Base-by-base conservation (phyloP, 2,329 filamentous ascomycete species). In the Monosporascus sp. region DNA sequence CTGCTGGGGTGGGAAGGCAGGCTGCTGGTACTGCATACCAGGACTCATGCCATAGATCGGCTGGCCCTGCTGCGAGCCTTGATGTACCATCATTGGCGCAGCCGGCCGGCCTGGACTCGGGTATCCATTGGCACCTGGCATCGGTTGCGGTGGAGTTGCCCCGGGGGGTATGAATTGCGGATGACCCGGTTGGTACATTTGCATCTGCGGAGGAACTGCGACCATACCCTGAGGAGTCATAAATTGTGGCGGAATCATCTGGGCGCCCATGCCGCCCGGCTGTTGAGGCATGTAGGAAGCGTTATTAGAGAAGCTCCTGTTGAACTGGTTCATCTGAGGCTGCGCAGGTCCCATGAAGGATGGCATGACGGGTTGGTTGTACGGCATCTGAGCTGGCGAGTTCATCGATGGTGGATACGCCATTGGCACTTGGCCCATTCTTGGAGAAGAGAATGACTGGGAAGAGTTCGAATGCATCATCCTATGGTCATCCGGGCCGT, bases 71-170 rank as follows among this genome's bases (percentile, higher is more conserved):
- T 97, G 93, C 27, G 92, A 97, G 52, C 90, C 90, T 72, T 96
- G 90, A 60, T 92, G 92, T 64, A 87, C 89, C 93, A 97, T 97
- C 85, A 95, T 90, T 2, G 90, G 87, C 14, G 94, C 90, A 20
- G 76, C 69, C 27, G 86, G 85, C 47, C 91, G 83, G 52, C 90
- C 85, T 1, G 93, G 93, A 67, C 93, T 97, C n/a, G 90, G 89
- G 65, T 89, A 96, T 17, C 90, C 90, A 61, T 86, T 88, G 7
- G 82, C 78, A 44, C 82, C 88, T 20, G 87, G 83, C 51, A 84
- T 79, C 8, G 74, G 70, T 59, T 83, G 82, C 27, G 80, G 81
- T 18, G 78, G 78, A 2, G 76, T 79, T 41, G 74, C 73, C 25
- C 71, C 74, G 20, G 79, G 76, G 35, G 70, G 85, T 78, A 82